A percentile compares a stretch with the other conserved stretches of the same genome.
Evolutionary conservation across 345 rosid species (phyloP).

Genomic region (Durio zibethinus): DNA sequence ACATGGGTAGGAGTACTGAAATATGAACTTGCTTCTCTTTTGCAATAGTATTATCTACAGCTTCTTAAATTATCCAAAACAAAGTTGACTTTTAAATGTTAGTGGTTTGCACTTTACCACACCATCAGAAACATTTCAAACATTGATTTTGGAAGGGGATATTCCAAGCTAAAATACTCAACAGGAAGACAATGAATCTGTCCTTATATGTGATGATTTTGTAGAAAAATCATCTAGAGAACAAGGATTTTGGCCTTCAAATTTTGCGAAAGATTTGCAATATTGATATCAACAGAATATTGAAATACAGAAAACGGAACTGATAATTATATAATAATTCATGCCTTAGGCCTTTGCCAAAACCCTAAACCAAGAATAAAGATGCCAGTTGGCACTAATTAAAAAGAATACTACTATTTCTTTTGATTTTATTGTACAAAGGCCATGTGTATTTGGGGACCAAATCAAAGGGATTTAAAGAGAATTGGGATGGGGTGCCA

Average conservation of each 20-base stretch:
- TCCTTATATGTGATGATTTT: not conserved
- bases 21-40: not conserved
- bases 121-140: no score
- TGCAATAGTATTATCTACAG: not conserved
- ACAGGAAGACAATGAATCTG: not conserved
- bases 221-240: not conserved
- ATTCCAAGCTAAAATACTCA: not conserved
- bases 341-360: not conserved
- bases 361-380: not conserved
- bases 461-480: not conserved
- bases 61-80: not conserved
- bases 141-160: no score
- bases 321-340: not conserved
- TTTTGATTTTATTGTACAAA: not conserved
- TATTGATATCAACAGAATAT: not conserved
- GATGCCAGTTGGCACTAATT: not conserved
- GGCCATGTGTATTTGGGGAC: not conserved
- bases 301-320: not conserved
- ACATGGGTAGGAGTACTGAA: not conserved
- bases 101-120: no score
- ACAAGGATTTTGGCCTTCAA: not conserved
- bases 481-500: not conserved
- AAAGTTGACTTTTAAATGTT: no score
- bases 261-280: not conserved
- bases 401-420: not conserved